Conservation (phyloP, 2,329 filamentous ascomycete genomes). For the Pyrenochaeta sp. region DNA sequence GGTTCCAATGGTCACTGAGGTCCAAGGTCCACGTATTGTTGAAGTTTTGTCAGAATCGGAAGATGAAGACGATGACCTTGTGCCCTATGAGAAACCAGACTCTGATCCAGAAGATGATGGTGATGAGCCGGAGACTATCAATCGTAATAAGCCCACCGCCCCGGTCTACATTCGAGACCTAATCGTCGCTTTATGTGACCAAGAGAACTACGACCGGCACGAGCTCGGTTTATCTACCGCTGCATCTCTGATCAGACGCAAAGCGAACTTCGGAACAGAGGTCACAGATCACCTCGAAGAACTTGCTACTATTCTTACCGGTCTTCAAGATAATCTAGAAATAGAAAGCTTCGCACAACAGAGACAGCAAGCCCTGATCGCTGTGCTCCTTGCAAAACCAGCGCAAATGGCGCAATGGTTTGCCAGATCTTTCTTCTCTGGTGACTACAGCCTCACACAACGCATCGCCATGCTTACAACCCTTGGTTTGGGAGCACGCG, state of each 20-base stretch:
- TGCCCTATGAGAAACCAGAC: slow-evolving; percentile 83
- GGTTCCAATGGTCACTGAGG: slow-evolving; percentile 27
- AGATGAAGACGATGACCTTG: slow-evolving; percentile 68
- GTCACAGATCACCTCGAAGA: slow-evolving; percentile 85
- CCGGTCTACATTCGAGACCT: slow-evolving; percentile 93
- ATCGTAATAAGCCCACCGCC: slow-evolving; percentile 80
- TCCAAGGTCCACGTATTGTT: slow-evolving; percentile 56
- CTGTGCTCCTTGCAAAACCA: slow-evolving; percentile 79
- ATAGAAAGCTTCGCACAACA: slow-evolving; percentile 76
- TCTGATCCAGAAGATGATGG: slow-evolving; percentile 92
- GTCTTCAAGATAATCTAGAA: slow-evolving; percentile 85
- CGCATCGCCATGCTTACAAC: slow-evolving; percentile 82
- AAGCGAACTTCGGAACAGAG: slow-evolving; percentile 87
- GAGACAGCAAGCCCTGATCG: slow-evolving; percentile 81
- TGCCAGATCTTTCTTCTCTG: slow-evolving; percentile 84
- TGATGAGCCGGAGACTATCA: slow-evolving; percentile 87
- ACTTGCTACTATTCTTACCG: slow-evolving; percentile 77
- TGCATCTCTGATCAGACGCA: slow-evolving; percentile 82
- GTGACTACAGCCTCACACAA: slow-evolving; percentile 89
- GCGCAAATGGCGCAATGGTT: slow-evolving; percentile 84
- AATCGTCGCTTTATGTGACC: slow-evolving; percentile 78
- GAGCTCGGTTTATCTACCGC: slow-evolving; percentile 80
- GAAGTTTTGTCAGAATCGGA: slow-evolving; percentile 61
- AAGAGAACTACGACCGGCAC: slow-evolving; percentile 85
- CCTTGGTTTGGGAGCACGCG: slow-evolving; percentile 81